These are phyloP conservation scores for Ascochyta clinopodiicola DNA, from an alignment of 2,329 filamentous ascomycete species.

Conservation along the genomic window DNA sequence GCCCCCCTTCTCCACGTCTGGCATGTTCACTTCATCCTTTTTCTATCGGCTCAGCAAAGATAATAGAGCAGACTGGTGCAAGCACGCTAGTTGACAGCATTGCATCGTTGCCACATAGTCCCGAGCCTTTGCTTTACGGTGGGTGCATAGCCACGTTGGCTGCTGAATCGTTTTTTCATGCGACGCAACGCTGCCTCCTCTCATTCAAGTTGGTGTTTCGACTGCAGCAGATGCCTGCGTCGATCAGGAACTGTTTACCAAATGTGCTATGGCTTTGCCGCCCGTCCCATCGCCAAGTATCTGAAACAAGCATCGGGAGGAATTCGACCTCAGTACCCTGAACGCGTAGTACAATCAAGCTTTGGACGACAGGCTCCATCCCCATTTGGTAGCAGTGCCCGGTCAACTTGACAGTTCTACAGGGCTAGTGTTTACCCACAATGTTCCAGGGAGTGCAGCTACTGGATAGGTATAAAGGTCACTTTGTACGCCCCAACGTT, in stretches of 20 bases:
- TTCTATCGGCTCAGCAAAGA: not conserved
- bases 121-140: not conserved
- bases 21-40: constrained; percentile 2
- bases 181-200: constrained; percentile 4
- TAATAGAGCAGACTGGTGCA: not conserved
- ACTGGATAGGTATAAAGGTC: constrained; percentile 27
- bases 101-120: not conserved
- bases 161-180: not conserved
- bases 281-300: constrained; percentile 6
- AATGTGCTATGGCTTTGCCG: constrained; percentile 12
- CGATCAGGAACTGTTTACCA: constrained; percentile 21
- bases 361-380: constrained; percentile 15
- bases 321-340: constrained; percentile 5
- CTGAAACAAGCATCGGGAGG: constrained; percentile 22
- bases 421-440: constrained; percentile 7
- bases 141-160: not conserved
- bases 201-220: constrained; percentile 21
- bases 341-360: constrained; percentile 20
- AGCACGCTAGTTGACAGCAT: not conserved
- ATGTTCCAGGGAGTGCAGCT: constrained; percentile 11
- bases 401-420: constrained; percentile 18
- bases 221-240: constrained; percentile 23
- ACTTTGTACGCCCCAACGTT: constrained; percentile 1
- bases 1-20: constrained; percentile 2
- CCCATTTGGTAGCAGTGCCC: constrained; percentile 15